Conservation (phyloP, 2,329 filamentous ascomycete species). For the Colletotrichum filicis region DNA sequence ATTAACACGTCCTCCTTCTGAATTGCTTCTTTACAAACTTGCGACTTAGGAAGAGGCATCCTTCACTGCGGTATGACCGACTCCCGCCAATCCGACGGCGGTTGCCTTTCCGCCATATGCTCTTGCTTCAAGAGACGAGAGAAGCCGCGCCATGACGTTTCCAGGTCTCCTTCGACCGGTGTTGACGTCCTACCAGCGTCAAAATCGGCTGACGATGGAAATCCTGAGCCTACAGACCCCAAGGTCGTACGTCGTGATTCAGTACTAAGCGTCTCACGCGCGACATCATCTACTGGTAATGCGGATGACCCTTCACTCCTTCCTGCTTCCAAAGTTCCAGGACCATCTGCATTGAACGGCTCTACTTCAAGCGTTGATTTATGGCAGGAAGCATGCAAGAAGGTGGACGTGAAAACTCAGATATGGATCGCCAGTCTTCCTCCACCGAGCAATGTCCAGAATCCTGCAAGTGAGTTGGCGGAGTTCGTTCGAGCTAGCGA, state of each 20-base stretch:
- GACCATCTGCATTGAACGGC: not conserved
- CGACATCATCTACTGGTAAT: not conserved
- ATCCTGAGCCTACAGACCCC: not conserved
- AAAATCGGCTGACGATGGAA: not conserved
- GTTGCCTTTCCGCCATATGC: not conserved
- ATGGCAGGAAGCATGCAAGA: not conserved
- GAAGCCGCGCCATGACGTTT: not conserved
- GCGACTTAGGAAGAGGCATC: not conserved
- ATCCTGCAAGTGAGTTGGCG: not conserved
- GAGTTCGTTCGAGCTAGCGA: not conserved
- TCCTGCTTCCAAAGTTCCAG: not conserved
- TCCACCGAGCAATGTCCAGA: rapidly evolving
- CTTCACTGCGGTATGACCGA: not conserved
- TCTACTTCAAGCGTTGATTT: not conserved
- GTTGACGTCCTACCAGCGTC: not conserved
- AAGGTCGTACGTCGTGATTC: not conserved
- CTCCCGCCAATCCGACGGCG: not conserved
- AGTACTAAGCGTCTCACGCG: not conserved
- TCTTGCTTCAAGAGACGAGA: not conserved
- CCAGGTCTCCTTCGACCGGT: not conserved
- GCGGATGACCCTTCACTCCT: not conserved
- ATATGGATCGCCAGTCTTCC: not conserved
- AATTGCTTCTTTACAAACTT: not conserved
- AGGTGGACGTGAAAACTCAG: not conserved
- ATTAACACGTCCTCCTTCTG: not conserved